Conservation (phyloP, 1,139 yeast species). For the Lodderomyces parapsilosis region DNA sequence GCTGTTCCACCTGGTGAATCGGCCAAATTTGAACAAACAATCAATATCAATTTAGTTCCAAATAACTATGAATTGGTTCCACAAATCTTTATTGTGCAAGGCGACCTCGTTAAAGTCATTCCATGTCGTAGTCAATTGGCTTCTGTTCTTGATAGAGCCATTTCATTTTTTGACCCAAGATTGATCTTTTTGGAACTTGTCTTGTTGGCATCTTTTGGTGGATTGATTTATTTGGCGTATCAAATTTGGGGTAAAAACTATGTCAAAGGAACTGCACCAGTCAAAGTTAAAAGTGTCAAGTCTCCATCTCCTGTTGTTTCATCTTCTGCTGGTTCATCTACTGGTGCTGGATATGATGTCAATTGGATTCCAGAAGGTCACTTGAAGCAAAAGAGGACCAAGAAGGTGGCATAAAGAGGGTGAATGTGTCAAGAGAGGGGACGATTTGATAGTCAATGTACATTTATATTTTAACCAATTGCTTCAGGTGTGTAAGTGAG, state of each 20-base stretch:
- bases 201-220: slow-evolving; percentile 50
- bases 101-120: slow-evolving; percentile 53
- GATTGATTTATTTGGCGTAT: slow-evolving; percentile 49
- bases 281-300: slow-evolving; percentile 21
- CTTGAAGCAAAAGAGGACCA: slow-evolving; percentile 29
- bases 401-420: slow-evolving; percentile 22
- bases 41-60: slow-evolving; percentile 57
- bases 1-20: slow-evolving; percentile 49
- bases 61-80: slow-evolving; percentile 63
- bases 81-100: slow-evolving; percentile 51
- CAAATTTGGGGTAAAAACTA: slow-evolving; percentile 44
- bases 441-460: neutral
- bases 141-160: slow-evolving; percentile 58
- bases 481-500: too few species aligned
- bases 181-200: slow-evolving; percentile 62
- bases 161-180: slow-evolving; percentile 74
- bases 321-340: slow-evolving; percentile 19
- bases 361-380: slow-evolving; percentile 40
- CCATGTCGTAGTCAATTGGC: slow-evolving; percentile 61
- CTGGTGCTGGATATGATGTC: slow-evolving; percentile 29
- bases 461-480: neutral
- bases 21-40: slow-evolving; percentile 49
- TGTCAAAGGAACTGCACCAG: slow-evolving; percentile 40
- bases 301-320: slow-evolving; percentile 15
- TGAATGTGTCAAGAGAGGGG: too few species aligned